Evolutionary conservation across 2,329 filamentous ascomycete species (phyloP).

Genomic region (Xylariaceae sp.): DNA sequence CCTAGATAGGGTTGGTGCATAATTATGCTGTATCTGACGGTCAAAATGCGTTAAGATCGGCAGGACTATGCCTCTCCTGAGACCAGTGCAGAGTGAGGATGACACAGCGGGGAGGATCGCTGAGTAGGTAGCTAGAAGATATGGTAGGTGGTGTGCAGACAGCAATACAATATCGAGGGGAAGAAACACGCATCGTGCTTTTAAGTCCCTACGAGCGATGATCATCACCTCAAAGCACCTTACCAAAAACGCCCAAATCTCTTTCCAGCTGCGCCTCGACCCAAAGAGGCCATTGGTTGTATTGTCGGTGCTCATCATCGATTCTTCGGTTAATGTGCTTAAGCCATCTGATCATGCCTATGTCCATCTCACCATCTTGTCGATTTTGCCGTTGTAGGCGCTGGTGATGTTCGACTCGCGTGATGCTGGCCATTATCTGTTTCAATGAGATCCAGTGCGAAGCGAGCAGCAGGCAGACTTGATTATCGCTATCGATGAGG

Average conservation of each 20-base stretch:
- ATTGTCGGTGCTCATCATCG: slow-evolving; percentile 38
- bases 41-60: not conserved
- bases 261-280: slow-evolving; percentile 45
- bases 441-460: slow-evolving; percentile 51
- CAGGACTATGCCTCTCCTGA: not conserved
- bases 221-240: slow-evolving; percentile 14
- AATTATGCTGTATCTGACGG: not conserved
- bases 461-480: slow-evolving; percentile 43
- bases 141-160: not conserved
- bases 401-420: slow-evolving; percentile 34
- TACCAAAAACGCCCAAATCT: slow-evolving; percentile 44
- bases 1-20: too few species aligned
- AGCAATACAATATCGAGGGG: slow-evolving; percentile 9
- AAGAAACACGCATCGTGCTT: not conserved
- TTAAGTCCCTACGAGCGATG: not conserved
- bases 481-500: slow-evolving; percentile 43
- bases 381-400: slow-evolving; percentile 16
- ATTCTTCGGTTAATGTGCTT: slow-evolving; percentile 45
- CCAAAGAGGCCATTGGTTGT: slow-evolving; percentile 51
- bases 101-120: not conserved
- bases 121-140: not conserved
- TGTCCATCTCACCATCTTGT: slow-evolving; percentile 30
- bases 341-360: slow-evolving; percentile 47
- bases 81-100: too few species aligned
- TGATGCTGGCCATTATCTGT: slow-evolving; percentile 49